Evolutionary conservation across 345 rosid genomes (phyloP).

Genomic region (Heritiera littoralis): DNA sequence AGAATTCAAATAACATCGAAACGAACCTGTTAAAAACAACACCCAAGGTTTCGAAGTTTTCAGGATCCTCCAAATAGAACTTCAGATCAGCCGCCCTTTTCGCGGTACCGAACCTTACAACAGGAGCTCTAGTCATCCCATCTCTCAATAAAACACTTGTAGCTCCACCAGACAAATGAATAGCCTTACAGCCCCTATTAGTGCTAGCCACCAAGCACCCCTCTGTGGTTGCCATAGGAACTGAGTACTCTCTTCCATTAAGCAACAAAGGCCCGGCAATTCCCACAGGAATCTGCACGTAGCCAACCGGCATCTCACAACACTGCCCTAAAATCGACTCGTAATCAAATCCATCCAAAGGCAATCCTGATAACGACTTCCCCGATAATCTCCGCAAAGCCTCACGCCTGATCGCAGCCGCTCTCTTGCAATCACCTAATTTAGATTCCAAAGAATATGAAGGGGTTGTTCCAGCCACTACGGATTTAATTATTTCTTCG

Average conservation of each 20-base stretch:
- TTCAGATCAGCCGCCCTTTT: constrained; percentile 56
- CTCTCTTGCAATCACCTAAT: constrained; percentile 62
- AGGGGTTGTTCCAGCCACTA: constrained; percentile 51
- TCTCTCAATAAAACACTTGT: constrained; percentile 47
- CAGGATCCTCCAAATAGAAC: constrained; percentile 57
- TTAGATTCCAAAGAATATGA: constrained; percentile 63
- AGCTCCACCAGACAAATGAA: constrained; percentile 61
- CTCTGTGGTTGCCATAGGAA: constrained; percentile 84
- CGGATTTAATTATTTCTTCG: constrained; percentile 51
- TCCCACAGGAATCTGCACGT: constrained; percentile 76
- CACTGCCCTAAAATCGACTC: constrained; percentile 72
- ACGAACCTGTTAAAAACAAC: constrained; percentile 49
- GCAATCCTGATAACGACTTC: constrained; percentile 55
- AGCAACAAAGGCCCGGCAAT: constrained; percentile 68
- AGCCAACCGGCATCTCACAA: constrained; percentile 79
- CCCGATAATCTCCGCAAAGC: constrained; percentile 57
- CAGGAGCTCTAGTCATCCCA: constrained; percentile 73
- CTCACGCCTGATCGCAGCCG: constrained; percentile 59
- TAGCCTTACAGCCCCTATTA: constrained; percentile 80
- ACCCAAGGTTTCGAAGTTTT: constrained; percentile 44
- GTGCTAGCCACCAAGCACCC: constrained; percentile 79
- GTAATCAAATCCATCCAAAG: constrained; percentile 68
- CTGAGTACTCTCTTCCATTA: constrained; percentile 52
- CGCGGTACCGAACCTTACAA: constrained; percentile 51
- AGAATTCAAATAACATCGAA: background rate